These are phyloP conservation scores for Cordyceps cicadae DNA, from an alignment of 2,329 filamentous ascomycete genomes.

Conservation along the genomic window DNA sequence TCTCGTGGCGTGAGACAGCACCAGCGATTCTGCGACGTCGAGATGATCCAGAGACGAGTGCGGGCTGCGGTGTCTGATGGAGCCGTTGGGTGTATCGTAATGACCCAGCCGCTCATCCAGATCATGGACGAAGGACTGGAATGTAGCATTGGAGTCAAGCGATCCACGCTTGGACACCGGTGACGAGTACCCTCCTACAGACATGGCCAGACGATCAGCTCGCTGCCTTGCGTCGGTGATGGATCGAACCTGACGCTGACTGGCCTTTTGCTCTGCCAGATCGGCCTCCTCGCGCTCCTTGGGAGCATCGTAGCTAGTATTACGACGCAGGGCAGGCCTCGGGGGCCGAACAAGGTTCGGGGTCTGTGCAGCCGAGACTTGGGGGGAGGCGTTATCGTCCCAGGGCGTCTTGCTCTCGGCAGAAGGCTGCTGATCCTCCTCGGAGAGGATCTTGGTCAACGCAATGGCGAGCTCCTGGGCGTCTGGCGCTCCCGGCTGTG, in stretches of 20 bases:
- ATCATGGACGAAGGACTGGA: conserved; percentile 25
- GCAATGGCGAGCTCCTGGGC: conserved; percentile 30
- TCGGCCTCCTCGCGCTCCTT: conserved; percentile 33
- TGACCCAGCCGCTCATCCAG: conserved; percentile 14
- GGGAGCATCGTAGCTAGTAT: conserved; percentile 35
- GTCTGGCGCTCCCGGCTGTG: conserved; percentile 28
- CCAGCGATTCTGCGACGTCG: conserved; percentile 26
- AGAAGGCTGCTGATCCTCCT: conserved; percentile 17
- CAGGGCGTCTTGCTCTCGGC: not conserved
- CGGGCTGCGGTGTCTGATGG: conserved; percentile 19
- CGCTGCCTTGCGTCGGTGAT: conserved; percentile 32
- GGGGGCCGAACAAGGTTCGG: conserved; percentile 5
- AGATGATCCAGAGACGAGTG: conserved; percentile 18
- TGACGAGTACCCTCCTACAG: conserved; percentile 30
- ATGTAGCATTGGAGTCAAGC: conserved; percentile 23
- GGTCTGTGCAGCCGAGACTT: conserved; percentile 1
- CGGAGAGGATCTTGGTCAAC: conserved; percentile 30
- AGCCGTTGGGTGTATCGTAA: conserved; percentile 13
- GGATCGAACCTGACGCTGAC: conserved; percentile 30
- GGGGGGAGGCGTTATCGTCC: conserved; percentile 1
- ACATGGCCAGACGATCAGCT: conserved; percentile 31
- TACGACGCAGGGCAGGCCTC: conserved; percentile 31
- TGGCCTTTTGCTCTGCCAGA: conserved; percentile 29
- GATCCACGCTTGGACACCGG: conserved; percentile 30
- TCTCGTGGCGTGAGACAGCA: conserved; percentile 25